Base-by-base conservation (phyloP, 257 asterid genomes). In the Solanum virginianum region DNA sequence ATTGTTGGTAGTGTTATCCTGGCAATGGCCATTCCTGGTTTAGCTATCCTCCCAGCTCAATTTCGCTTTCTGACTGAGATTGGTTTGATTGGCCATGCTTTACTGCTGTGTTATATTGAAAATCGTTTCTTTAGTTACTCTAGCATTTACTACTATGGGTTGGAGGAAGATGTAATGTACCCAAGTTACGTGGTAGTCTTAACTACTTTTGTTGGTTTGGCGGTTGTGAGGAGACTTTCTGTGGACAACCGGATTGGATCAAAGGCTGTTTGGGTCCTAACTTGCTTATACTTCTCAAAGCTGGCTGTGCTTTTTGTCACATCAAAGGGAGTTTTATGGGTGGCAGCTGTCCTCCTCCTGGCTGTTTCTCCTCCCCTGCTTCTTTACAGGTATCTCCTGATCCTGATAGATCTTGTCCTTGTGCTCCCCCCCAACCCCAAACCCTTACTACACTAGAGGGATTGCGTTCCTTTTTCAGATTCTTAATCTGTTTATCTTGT, bases 321-420 rank as follows among this genome's bases (percentile, higher is more conserved):
- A 54, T 95, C 99, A 75, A 97, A 91, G 90, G 79, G 92, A 83
- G 98, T 97, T 88, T 83, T 95, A 89, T 97, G 99, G 99, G 97
- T 92, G 62, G 92, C 99, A 60, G 95, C 98, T 84, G 88, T 95
- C 88, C 98, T 97, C 84, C 91, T 94, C 83, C 89, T 97, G 85
- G 97, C 98, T 69, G 92, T 95, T 88, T 93, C 99, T 86, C 99
- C 99, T 87, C 98, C 99, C 53, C 80, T 97, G 88, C 97, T 97
- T 92, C 98, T 97, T 62, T 97, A 97, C 89, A 97, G 90, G 99
- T 97, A 93, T 51, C 85, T 66, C 81, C 88, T 71, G 80, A 85
- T 83, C 82, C 84, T 71, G 81, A 70, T 70, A 85, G 39, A n/a
- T 57, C 36, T 79, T 72, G 22, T 62, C 41, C 56, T 59, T 77